Evolutionary conservation across 2,329 filamentous ascomycete species (phyloP).

Genomic region (Penicillium thymicola): DNA sequence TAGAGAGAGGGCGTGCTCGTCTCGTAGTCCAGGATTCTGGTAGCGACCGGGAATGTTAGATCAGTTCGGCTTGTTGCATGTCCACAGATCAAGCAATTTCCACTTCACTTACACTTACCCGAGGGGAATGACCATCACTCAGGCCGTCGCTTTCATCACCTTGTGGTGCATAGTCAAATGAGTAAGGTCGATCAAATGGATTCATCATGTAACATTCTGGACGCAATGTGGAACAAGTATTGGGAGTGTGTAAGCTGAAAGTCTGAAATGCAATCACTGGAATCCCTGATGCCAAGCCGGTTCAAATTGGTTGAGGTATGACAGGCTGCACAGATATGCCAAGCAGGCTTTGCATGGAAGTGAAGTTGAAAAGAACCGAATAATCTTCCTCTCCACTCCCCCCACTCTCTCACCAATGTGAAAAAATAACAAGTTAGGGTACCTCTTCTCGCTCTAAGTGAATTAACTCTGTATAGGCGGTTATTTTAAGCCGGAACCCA

Average conservation of each 20-base stretch:
- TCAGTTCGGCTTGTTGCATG: conserved; percentile 8
- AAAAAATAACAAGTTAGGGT: background rate
- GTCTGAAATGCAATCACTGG: background rate
- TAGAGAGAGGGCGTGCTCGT: background rate
- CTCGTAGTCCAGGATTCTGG: background rate
- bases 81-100: background rate
- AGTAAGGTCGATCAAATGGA: background rate
- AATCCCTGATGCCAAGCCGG: conserved; percentile 5
- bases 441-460: background rate
- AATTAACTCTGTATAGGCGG: background rate
- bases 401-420: too few species aligned
- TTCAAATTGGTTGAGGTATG: conserved; percentile 2
- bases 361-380: too few species aligned
- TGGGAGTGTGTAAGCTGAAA: background rate
- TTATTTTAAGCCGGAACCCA: conserved; percentile 5
- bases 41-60: background rate
- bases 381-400: background rate
- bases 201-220: background rate
- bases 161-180: background rate
- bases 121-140: background rate
- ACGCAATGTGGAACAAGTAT: background rate
- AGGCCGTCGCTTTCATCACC: background rate
- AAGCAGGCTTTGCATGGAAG: background rate
- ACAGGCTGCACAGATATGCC: background rate
- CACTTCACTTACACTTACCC: conserved; percentile 1